phyloP scores from a whole-genome alignment of 352 stramenopile genomes.

The Phytophthora pinifolia region DNA sequence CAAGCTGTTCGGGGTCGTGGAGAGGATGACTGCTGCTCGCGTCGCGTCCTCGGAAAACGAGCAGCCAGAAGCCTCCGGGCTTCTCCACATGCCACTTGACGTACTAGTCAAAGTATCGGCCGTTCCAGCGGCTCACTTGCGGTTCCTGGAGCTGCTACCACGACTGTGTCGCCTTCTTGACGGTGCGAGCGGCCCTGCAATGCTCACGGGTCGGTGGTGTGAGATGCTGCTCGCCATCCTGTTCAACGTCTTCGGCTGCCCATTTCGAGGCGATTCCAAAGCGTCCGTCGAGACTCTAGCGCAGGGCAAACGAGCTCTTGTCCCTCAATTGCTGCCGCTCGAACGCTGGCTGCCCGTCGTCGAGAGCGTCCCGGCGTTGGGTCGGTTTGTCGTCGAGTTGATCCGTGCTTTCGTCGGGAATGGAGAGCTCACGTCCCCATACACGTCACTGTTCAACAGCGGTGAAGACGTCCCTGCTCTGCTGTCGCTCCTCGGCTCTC shows the following conservation, averaged over 20 bases:
- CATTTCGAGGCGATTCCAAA: conserved; percentile 14
- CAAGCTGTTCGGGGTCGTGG: conserved; percentile 52
- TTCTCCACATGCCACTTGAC: conserved; percentile 41
- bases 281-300: conserved; percentile 18
- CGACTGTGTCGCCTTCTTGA: conserved; percentile 28
- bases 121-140: conserved; percentile 30
- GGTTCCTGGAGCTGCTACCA: conserved; percentile 43
- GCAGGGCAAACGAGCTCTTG: conserved; percentile 33
- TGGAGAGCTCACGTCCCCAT: conserved; percentile 17
- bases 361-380: conserved; percentile 30
- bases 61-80: conserved; percentile 18
- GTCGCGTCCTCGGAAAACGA: conserved; percentile 2
- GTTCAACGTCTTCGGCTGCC: conserved; percentile 64
- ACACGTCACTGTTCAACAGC: conserved; percentile 49
- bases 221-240: conserved; percentile 51
- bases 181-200: conserved; percentile 17
- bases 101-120: conserved; percentile 54
- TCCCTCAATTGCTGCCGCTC: conserved; percentile 59
- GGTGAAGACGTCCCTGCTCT: conserved; percentile 54
- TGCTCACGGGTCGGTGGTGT: conserved; percentile 22
- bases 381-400: conserved; percentile 56
- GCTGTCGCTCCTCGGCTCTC: conserved; percentile 38
- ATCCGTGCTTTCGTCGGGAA: conserved; percentile 46
- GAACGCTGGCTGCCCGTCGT: conserved; percentile 45
- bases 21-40: conserved; percentile 13